A percentile compares a stretch with the other conserved stretches of the same genome.
phyloP scores from a whole-genome alignment of 2,329 filamentous ascomycete species.

The Penicillium sp. region DNA sequence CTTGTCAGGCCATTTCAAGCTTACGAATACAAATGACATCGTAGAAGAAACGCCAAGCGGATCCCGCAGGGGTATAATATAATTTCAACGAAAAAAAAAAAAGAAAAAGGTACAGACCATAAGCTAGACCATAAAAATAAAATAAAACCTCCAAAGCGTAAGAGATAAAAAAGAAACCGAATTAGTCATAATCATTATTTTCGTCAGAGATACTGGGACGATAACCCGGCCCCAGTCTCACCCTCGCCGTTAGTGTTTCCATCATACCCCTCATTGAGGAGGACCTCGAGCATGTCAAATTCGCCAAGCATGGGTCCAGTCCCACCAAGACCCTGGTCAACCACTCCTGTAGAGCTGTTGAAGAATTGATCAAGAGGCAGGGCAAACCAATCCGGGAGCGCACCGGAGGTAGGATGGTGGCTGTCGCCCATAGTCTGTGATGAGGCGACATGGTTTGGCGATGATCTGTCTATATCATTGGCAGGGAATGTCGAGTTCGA shows the following conservation, averaged over 20 bases:
- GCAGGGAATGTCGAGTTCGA: conserved; percentile 34
- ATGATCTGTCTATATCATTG: conserved; percentile 30
- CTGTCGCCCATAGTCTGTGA: conserved; percentile 31
- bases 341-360: conserved; percentile 45
- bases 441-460: conserved; percentile 26
- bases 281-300: conserved; percentile 49
- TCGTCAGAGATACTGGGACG: conserved; percentile 30
- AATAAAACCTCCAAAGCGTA: neutral
- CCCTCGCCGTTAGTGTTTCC: conserved; percentile 25
- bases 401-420: conserved; percentile 24
- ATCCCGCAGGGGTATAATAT: conserved; percentile 21
- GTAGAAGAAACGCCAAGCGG: conserved; percentile 11
- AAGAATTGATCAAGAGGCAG: conserved; percentile 61
- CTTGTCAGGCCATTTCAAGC: neutral
- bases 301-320: conserved; percentile 61
- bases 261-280: conserved; percentile 45
- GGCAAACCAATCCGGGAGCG: conserved; percentile 58
- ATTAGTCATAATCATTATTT: neutral
- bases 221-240: conserved; percentile 17
- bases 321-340: conserved; percentile 56
- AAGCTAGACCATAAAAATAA: neutral
- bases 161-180: neutral
- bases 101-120: neutral
- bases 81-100: neutral
- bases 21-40: neutral